phyloP scores from a whole-genome alignment of 345 rosid genomes.

The Syzygium jambos region DNA sequence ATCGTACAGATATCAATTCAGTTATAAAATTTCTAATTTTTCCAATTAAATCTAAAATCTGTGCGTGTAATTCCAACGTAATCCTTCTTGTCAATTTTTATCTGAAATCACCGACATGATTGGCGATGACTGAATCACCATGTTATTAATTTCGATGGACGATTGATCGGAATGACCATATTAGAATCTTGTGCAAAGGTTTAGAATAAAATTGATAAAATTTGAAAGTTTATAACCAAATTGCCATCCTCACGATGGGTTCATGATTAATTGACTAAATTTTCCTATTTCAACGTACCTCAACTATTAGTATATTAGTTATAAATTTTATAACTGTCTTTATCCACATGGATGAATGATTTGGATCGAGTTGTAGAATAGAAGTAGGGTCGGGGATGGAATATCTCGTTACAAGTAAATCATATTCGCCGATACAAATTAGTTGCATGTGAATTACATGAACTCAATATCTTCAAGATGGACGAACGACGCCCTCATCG shows the following conservation, averaged over 20 bases:
- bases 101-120: rapidly evolving
- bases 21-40: rapidly evolving
- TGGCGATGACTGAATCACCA: rapidly evolving
- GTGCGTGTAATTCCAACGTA: rapidly evolving
- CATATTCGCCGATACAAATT: neutral
- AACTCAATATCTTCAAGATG: neutral
- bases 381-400: rapidly evolving
- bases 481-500: neutral
- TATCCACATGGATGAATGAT: neutral
- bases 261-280: neutral
- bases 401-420: too few species aligned
- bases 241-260: rapidly evolving
- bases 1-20: neutral
- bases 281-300: neutral
- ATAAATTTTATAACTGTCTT: neutral
- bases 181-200: rapidly evolving
- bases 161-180: rapidly evolving
- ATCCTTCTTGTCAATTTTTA: rapidly evolving
- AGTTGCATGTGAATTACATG: neutral
- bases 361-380: neutral
- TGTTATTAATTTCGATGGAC: neutral
- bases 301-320: neutral
- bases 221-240: neutral
- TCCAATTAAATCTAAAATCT: rapidly evolving
- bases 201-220: rapidly evolving